A percentile compares a stretch with the other conserved stretches of the same genome.
Conservation (phyloP, 768 basidiomycete species). For the Baorangia bicolor region DNA sequence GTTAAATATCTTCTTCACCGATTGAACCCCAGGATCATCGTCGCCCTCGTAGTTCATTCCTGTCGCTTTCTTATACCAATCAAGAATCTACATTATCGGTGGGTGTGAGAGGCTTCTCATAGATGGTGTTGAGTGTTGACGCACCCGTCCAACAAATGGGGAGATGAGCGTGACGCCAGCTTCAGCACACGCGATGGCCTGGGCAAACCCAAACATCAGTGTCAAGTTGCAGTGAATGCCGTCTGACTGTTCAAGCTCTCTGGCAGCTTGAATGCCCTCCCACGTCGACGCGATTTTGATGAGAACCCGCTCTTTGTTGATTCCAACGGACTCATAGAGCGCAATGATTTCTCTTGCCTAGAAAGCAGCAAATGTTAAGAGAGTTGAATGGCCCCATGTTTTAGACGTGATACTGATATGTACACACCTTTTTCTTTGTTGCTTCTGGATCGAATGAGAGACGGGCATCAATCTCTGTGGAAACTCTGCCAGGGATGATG, state of each 20-base stretch:
- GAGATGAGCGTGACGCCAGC: conserved; percentile 96
- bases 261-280: conserved; percentile 98
- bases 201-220: conserved; percentile 93
- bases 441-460: conserved; percentile 90
- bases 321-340: conserved; percentile 86
- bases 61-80: conserved; percentile 93
- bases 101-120: conserved; percentile 29
- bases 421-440: conserved; percentile 74
- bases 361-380: not conserved
- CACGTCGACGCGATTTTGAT: conserved; percentile 99
- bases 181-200: conserved; percentile 97
- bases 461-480: conserved; percentile 95
- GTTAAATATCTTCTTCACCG: conserved; percentile 95
- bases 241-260: conserved; percentile 85
- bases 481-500: conserved; percentile 95
- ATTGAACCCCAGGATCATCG: conserved; percentile 91
- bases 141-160: conserved; percentile 92
- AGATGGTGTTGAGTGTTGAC: conserved; percentile 26
- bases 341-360: conserved; percentile 81
- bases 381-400: not conserved
- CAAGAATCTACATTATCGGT: conserved; percentile 69
- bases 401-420: not conserved
- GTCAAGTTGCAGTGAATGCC: conserved; percentile 98
- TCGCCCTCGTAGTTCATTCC: conserved; percentile 86
- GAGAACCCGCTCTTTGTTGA: conserved; percentile 86